Conservation (phyloP, 2,329 filamentous ascomycete species). For the Lasiodiplodia hormozganensis region DNA sequence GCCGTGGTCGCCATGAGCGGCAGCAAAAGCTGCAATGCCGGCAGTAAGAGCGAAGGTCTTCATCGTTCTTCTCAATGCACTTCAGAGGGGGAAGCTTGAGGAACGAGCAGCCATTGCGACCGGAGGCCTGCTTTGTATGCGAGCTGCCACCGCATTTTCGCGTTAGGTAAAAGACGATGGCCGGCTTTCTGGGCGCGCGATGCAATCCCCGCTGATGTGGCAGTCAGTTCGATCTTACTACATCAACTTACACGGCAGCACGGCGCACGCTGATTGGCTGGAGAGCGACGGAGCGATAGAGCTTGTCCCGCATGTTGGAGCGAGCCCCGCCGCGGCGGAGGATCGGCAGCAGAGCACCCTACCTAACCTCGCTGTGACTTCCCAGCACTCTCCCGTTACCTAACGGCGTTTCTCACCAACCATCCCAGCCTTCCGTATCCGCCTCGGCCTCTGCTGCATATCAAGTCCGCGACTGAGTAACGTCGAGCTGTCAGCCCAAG, state of each 20-base stretch:
- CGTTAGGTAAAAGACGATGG: slow-evolving; percentile 25
- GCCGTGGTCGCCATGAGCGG: slow-evolving; percentile 66
- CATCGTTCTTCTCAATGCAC: slow-evolving; percentile 19
- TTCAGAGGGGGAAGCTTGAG: not conserved
- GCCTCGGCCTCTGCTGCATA: not conserved
- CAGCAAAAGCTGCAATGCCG: slow-evolving; percentile 57
- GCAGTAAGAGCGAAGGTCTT: slow-evolving; percentile 33
- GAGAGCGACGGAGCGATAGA: slow-evolving; percentile 14
- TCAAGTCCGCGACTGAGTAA: not conserved
- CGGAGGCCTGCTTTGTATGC: slow-evolving; percentile 11
- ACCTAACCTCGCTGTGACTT: slow-evolving; percentile 12
- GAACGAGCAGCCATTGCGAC: not conserved
- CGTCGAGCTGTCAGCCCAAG: slow-evolving; percentile 1
- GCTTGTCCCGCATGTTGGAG: slow-evolving; percentile 3
- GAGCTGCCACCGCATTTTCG: slow-evolving; percentile 11
- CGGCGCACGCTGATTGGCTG: slow-evolving; percentile 8
- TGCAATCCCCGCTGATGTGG: not conserved
- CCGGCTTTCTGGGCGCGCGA: not conserved
- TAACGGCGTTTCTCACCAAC: slow-evolving; percentile 13
- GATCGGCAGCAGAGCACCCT: slow-evolving; percentile 18
- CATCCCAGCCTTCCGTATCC: not conserved
- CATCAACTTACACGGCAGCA: slow-evolving; percentile 18
- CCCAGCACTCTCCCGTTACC: not conserved
- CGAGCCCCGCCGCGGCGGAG: slow-evolving; percentile 6
- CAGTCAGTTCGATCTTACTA: slow-evolving; percentile 16